Percentiles rank a stretch among this genome's conserved stretches.
Conservation (phyloP, 2,329 filamentous ascomycete species). For the Didymosphaeria variabile region DNA sequence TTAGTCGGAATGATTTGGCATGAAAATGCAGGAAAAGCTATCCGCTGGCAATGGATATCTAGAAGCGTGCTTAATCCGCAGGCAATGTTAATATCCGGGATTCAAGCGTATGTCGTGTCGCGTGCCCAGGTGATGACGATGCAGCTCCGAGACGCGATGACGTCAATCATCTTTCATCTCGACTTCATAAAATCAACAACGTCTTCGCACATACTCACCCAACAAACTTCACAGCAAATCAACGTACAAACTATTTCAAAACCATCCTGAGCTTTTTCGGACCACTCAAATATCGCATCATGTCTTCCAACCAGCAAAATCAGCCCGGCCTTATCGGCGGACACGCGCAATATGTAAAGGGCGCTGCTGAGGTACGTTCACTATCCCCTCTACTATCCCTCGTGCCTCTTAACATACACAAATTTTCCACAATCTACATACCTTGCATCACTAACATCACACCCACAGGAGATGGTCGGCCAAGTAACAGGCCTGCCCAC, state of each 20-base stretch:
- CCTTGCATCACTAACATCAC: conserved; percentile 3
- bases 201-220: neutral
- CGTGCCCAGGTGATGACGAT: neutral
- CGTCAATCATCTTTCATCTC: conserved; percentile 2
- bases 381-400: neutral
- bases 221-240: neutral
- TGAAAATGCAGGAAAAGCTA: no score
- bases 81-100: no score
- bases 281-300: neutral
- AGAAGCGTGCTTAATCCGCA: no score
- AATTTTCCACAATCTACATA: neutral
- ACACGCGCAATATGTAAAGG: conserved; percentile 75
- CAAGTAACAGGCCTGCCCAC: conserved; percentile 67
- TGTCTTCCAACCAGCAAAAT: conserved; percentile 37
- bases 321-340: conserved; percentile 69
- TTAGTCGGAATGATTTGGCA: no score
- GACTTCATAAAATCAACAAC: neutral
- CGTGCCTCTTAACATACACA: neutral
- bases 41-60: no score
- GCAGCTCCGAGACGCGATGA: neutral
- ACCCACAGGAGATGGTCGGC: conserved; percentile 65
- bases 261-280: neutral
- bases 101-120: neutral
- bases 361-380: conserved; percentile 67
- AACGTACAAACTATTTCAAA: neutral